A percentile compares a stretch with the other conserved stretches of the same genome.
These are phyloP conservation scores for Vigna mungo DNA, from an alignment of 306 rosid genomes.

Conservation along the genomic window DNA sequence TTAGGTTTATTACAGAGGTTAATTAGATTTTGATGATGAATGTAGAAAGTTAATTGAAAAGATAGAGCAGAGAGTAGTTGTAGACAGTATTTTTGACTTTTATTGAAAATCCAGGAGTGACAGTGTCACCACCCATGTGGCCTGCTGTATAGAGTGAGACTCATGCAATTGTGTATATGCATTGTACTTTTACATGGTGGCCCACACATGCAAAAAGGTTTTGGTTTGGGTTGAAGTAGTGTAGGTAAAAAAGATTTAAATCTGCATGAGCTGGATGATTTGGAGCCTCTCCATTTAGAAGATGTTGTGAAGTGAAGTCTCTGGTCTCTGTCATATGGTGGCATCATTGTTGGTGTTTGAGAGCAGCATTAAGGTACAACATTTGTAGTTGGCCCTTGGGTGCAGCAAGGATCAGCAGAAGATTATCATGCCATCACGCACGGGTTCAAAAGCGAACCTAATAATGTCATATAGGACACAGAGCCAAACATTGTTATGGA, in stretches of 20 bases:
- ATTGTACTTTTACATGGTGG: slow-evolving; percentile 21
- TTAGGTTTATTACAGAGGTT: neutral
- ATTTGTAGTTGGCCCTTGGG: slow-evolving; percentile 40
- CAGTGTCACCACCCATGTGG: slow-evolving; percentile 40
- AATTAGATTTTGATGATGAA: neutral
- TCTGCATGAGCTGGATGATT: slow-evolving; percentile 26
- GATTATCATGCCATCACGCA: slow-evolving; percentile 28
- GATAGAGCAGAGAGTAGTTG: neutral
- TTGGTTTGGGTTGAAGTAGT: neutral
- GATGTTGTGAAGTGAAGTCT: slow-evolving; percentile 15
- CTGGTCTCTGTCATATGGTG: slow-evolving; percentile 5
- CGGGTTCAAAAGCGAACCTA: slow-evolving; percentile 22
- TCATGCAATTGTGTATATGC: slow-evolving; percentile 23
- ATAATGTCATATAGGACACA: slow-evolving; percentile 39
- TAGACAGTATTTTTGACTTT: slow-evolving; percentile 42
- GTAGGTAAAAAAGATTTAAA: neutral
- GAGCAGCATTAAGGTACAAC: neutral
- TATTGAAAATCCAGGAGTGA: slow-evolving; percentile 13
- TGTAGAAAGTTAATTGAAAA: neutral
- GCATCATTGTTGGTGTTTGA: slow-evolving; percentile 15
- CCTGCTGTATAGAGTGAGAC: slow-evolving; percentile 22
- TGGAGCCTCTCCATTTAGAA: slow-evolving; percentile 7
- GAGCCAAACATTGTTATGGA: slow-evolving; percentile 43
- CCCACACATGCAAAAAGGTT: slow-evolving; percentile 25
- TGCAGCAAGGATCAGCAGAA: slow-evolving; percentile 20